phyloP scores from a whole-genome alignment of 306 rosid species.

The Vigna unguiculata region DNA sequence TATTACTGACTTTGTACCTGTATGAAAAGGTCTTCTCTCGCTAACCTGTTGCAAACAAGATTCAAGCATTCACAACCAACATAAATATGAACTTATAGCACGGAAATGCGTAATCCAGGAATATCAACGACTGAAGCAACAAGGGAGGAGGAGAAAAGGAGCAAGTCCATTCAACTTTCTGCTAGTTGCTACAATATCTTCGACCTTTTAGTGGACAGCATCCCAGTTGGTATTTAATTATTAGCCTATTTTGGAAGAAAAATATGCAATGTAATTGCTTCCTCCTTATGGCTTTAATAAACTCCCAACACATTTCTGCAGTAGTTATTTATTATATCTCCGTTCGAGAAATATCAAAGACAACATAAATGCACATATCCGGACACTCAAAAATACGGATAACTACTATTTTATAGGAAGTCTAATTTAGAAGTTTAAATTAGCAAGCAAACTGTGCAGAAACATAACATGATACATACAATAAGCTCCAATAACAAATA shows the following conservation, averaged over 20 bases:
- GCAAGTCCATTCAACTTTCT: conserved; percentile 5
- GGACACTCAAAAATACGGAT: conserved; percentile 4
- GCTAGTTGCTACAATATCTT: conserved; percentile 5
- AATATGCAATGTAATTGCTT: neutral
- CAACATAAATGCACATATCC: conserved; percentile 10
- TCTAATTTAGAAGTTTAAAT: conserved; percentile 29
- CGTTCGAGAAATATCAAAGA: conserved; percentile 18
- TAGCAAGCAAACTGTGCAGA: neutral
- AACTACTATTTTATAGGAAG: neutral
- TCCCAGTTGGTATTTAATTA: neutral
- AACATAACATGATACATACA: conserved; percentile 13
- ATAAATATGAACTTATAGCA: neutral
- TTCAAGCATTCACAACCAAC: conserved; percentile 35
- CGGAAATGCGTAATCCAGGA: neutral
- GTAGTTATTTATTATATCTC: conserved; percentile 11
- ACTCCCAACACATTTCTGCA: neutral
- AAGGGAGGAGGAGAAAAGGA: conserved; percentile 1
- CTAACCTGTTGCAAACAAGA: conserved; percentile 54
- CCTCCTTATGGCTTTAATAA: conserved; percentile 7
- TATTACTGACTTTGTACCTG: conserved; percentile 50
- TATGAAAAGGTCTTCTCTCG: conserved; percentile 41
- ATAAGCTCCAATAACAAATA: neutral
- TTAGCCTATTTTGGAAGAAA: neutral
- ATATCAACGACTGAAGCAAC: neutral
- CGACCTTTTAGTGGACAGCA: conserved; percentile 1